Evolutionary conservation across 2,329 filamentous ascomycete species (phyloP), one percentile per base, ranked within the genome.

Genomic region (Paecilomyces formosus): DNA sequence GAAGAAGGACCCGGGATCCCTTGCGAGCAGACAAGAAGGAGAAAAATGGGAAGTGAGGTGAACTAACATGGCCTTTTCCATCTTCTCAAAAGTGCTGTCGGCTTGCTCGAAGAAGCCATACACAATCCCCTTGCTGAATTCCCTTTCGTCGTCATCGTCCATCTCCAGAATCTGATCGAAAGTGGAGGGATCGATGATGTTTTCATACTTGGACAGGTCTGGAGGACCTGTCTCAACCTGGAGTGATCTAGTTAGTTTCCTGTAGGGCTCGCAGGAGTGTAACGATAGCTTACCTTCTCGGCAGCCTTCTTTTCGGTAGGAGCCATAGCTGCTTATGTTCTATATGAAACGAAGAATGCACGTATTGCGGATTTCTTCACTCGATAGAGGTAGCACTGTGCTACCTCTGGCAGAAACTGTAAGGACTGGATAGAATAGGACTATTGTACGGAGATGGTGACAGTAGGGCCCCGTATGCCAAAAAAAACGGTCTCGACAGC

Each of bases 81-180:
- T 97, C 66, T 92, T 85, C 18, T 77, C 77, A 74, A 97, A 97
- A 0, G 93, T 97, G 65, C 85, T 82, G 65, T 92, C 84, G 39
- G 92, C 93, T 78, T 99, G 94, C 18, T 91, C 87, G 66, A 97
- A 96, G 79, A 96, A 99, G 61, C 91, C 90, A 71, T 86, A 88
- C 54, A 97, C 92, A 64, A 99, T 92, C 61, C 88, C 88, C 67
- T 82, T 85, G 77, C 89, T 95, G 81, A 97, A 97, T 54, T 96
- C 91, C 66, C 87, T 83, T 63, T 93, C 89, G 11, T 87, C 88
- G 63, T 90, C 89, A 63, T 97, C 94, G 74, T 99, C 94, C 93
- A 99, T 97, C 76, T 97, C 94, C 62, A 97, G 85, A 72, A 99
- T 97, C 80, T 97, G 94, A 68, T 88, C 86, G 69, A 99, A 99